Percentiles rank a stretch among this genome's conserved stretches.
Conservation (phyloP, 805 yeast species). For the Pichia kluyveri region DNA sequence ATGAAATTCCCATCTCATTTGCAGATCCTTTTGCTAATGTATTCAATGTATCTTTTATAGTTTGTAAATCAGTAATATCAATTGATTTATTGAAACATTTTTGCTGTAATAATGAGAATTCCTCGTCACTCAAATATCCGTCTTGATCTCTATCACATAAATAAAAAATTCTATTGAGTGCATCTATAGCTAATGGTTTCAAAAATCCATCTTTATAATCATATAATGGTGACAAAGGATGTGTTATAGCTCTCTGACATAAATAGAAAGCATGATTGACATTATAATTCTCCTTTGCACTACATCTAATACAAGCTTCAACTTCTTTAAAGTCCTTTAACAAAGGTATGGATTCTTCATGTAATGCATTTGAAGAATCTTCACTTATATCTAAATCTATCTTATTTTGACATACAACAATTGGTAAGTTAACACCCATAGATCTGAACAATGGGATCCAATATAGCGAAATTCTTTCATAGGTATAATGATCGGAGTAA, state of each 20-base stretch:
- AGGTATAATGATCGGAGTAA: constrained; percentile 88
- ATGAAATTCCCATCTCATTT: constrained; percentile 48
- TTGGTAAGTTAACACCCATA: constrained; percentile 87
- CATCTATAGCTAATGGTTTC: constrained; percentile 68
- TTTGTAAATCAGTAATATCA: constrained; percentile 38
- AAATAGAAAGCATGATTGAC: constrained; percentile 88
- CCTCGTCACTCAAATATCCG: constrained; percentile 64
- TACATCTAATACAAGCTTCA: constrained; percentile 82
- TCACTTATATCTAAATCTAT: constrained; percentile 17
- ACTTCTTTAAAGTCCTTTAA: constrained; percentile 88
- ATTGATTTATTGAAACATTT: constrained; percentile 60
- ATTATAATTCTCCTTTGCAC: constrained; percentile 76
- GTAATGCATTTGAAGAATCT: constrained; percentile 36
- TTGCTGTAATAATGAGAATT: constrained; percentile 58
- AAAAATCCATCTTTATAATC: constrained; percentile 83
- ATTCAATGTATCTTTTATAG: constrained; percentile 30
- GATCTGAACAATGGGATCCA: constrained; percentile 95
- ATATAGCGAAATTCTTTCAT: constrained; percentile 81
- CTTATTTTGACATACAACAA: constrained; percentile 80
- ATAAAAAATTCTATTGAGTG: constrained; percentile 73
- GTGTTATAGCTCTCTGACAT: constrained; percentile 87
- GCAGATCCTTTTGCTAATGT: constrained; percentile 21
- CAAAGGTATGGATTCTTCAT: constrained; percentile 80
- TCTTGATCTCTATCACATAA: constrained; percentile 88
- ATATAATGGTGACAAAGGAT: constrained; percentile 86